Conservation (phyloP, 2,329 filamentous ascomycete genomes). For the Pestalotiopsis sp. region DNA sequence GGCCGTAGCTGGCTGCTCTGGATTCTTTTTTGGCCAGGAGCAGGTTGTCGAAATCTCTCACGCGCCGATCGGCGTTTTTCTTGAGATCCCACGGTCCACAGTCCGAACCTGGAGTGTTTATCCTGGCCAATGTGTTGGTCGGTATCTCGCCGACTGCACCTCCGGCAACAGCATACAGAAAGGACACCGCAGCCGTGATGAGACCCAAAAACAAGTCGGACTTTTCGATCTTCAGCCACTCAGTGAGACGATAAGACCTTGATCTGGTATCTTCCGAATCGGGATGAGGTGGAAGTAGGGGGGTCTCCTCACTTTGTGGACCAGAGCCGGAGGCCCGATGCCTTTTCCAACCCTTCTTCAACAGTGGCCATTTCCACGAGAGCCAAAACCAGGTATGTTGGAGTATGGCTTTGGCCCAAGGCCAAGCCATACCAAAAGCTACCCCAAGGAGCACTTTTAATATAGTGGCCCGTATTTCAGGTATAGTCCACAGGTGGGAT, state of each 20-base stretch:
- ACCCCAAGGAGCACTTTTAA: background rate
- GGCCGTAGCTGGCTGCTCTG: background rate
- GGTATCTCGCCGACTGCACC: background rate
- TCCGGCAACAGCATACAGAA: background rate
- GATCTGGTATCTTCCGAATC: background rate
- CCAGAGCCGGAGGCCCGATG: background rate
- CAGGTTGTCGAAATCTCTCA: background rate
- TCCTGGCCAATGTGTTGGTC: background rate
- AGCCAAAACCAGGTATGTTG: background rate
- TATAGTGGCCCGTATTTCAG: background rate
- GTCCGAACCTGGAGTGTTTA: background rate
- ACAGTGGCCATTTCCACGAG: background rate
- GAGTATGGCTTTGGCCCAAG: background rate
- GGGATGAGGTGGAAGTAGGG: background rate
- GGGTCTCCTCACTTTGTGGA: background rate
- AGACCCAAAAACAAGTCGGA: background rate
- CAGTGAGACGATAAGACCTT: background rate
- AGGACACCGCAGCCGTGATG: background rate
- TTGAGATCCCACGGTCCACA: slow-evolving; percentile 1
- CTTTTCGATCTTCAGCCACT: background rate
- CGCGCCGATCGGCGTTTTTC: background rate
- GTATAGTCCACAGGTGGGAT: background rate
- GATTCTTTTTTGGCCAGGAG: background rate
- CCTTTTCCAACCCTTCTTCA: background rate
- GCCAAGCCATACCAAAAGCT: background rate